Percentiles rank a stretch among this genome's conserved stretches.
These are phyloP conservation scores for Acanthamoeba sp. DNA, from an alignment of 208 protist species.

Conservation along the genomic window DNA sequence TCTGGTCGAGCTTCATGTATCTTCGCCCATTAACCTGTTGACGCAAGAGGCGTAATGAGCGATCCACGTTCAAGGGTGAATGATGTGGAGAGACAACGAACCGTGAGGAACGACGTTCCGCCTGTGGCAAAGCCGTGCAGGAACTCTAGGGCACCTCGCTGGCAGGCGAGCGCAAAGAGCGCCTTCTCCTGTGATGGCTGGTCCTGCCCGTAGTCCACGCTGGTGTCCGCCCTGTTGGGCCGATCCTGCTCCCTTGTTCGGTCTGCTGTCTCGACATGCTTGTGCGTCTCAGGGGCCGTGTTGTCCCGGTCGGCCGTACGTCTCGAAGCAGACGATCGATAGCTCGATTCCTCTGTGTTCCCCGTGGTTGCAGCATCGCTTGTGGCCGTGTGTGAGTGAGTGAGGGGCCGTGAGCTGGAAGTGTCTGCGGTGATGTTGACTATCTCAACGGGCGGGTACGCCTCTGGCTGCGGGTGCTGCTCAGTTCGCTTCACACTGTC, in stretches of 20 bases:
- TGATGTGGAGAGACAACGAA: neutral
- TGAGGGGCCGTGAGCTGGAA: neutral
- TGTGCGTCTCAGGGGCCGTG: neutral
- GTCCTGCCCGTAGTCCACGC: neutral
- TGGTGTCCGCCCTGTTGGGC: neutral
- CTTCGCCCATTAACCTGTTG: constrained; percentile 82
- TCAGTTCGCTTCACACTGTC: neutral
- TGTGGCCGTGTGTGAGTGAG: neutral
- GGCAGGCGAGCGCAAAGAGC: neutral
- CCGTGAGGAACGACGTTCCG: constrained; percentile 8
- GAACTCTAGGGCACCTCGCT: constrained; percentile 35
- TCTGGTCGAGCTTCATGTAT: constrained; percentile 84
- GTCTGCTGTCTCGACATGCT: neutral
- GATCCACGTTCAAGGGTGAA: neutral
- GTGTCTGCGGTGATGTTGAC: constrained; percentile 46
- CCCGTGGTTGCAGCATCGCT: neutral
- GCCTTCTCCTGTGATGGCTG: neutral
- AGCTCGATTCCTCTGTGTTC: neutral
- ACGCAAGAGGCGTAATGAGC: neutral
- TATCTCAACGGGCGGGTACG: neutral
- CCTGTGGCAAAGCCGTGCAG: constrained; percentile 4
- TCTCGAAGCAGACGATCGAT: neutral
- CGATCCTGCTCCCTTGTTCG: constrained; percentile 46
- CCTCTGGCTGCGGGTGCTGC: neutral
- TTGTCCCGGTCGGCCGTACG: neutral